Evolutionary conservation across 176 grass and related monocot species (phyloP), one percentile per base, ranked within the genome.

Genomic region (Paspalum vaginatum): DNA sequence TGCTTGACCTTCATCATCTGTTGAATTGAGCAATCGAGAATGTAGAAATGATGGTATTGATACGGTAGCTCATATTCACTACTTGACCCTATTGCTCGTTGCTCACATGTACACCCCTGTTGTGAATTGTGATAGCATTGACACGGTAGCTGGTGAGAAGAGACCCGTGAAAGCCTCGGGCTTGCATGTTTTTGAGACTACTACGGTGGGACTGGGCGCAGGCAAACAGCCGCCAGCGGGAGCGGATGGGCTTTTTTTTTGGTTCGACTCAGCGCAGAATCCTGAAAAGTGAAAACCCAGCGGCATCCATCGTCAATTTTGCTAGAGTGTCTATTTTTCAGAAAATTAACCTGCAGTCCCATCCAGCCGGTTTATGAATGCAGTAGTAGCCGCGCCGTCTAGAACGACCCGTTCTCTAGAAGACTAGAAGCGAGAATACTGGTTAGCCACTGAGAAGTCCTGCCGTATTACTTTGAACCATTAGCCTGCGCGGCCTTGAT

Each of bases 331-430:
- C 32, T 32, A 32, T 32, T 32, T 32, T 32, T 32, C 32, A 32
- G 32, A 32, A 32, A 32, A 32, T 32, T 32, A 1, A 32, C 32
- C 32, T 32, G 32, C 32, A 32, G 32, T 32, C 32, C 3, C 32
- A 32, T 32, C 32, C 20, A 22, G 54, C n/a, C 10, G 20, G 54
- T 18, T 3, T 0, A 9, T 57, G 3, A n/a, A 57, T 57, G n/a
- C n/a, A n/a, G n/a, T n/a, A n/a, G 42, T 51, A 65, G 42, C 8
- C 52, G 32, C 32, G 60, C 66, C 25, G 41, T 84, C 64, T 70
- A 50, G 74, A 84, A 84, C 6, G 74, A 60, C 26, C 42, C 53
- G 54, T 22, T 51, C 73, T 78, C 74, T 70, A 77, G 82, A 77
- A 77, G 52, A 42, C 74, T 70, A 77, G 82, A 77, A 77, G 52